A percentile compares a stretch with the other conserved stretches of the same genome.
phyloP scores from a whole-genome alignment of 176 grass and related monocot genomes.

The Thalia dealbata region DNA sequence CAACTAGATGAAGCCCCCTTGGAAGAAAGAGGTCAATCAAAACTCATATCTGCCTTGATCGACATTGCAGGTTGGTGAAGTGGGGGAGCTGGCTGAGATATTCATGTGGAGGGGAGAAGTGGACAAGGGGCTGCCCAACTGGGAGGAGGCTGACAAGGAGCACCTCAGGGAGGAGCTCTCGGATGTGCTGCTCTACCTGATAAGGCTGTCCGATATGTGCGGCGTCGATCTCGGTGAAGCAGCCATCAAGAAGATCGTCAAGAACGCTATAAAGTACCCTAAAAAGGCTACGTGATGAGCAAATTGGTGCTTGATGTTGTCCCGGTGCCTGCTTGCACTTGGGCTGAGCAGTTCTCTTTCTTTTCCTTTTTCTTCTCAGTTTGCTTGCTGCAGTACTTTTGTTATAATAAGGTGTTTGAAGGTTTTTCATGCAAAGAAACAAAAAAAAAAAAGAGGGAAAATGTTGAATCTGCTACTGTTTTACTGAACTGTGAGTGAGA shows the following conservation, averaged over 20 bases:
- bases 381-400: no score
- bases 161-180: constrained; percentile 16
- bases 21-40: no score
- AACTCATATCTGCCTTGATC: neutral
- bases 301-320: no score
- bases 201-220: constrained; percentile 7
- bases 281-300: neutral
- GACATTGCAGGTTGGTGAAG: neutral
- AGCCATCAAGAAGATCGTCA: neutral
- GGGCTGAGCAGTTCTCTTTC: no score
- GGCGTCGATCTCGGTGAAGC: neutral
- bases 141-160: constrained; percentile 2
- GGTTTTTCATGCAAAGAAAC: no score
- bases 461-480: no score
- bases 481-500: no score
- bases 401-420: no score
- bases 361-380: no score
- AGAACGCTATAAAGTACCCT: constrained; percentile 5
- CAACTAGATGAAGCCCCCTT: no score
- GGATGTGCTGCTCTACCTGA: constrained; percentile 10
- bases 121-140: constrained; percentile 7
- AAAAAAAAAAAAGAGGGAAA: no score
- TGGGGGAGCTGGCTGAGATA: constrained; percentile 11
- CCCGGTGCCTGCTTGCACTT: no score
- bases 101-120: constrained; percentile 16